Evolutionary conservation across 1,139 yeast species (phyloP), one percentile per base, ranked within the genome.

Genomic region (Taphrina confusa): DNA sequence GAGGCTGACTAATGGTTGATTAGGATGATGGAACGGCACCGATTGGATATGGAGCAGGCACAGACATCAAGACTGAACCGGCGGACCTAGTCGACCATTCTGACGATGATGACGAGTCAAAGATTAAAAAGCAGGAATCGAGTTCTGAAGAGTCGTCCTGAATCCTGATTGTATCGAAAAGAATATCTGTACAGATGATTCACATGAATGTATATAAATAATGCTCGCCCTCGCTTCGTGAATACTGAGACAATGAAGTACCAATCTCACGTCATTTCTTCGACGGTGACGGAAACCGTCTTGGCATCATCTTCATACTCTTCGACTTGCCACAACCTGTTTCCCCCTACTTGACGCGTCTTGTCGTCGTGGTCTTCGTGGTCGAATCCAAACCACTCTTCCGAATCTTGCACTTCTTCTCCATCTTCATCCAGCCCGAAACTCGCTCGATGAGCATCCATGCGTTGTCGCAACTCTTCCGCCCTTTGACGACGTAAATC

Each of bases 401-500:
- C 68, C 23, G 63, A 68, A 11, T 64, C 67, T 34, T 62, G 65
- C 1, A 62, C 65, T 18, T 56, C 62, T 20, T 60, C 61, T 20
- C 61, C 65, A 2, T 65, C 65, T 40, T 68, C 67, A 51, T 67
- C 65, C 33, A 47, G 27, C 23, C 54, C 57, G 23, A 40, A 18
- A 1, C 30, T 42, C 12, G 51, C 39, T 59, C 83, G 78, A 68
- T 84, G 81, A 66, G 80, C 77, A 64, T 80, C 76, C 72, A 86
- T 73, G 67, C 81, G 87, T 66, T 78, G 81, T 63, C 84, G 84
- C 65, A 89, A 73, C 65, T 83, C 83, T 64, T 78, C 76, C 68
- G 84, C 82, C 64, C 88, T 79, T 68, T 87, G 95, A 23, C 85
- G 86, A 66, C 91, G 77, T 31, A 83, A 70, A 65, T 69, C 64